Evolutionary conservation across 2,329 filamentous ascomycete genomes (phyloP), one percentile per base, ranked within the genome.

Genomic region (Exserohilum rostratum): DNA sequence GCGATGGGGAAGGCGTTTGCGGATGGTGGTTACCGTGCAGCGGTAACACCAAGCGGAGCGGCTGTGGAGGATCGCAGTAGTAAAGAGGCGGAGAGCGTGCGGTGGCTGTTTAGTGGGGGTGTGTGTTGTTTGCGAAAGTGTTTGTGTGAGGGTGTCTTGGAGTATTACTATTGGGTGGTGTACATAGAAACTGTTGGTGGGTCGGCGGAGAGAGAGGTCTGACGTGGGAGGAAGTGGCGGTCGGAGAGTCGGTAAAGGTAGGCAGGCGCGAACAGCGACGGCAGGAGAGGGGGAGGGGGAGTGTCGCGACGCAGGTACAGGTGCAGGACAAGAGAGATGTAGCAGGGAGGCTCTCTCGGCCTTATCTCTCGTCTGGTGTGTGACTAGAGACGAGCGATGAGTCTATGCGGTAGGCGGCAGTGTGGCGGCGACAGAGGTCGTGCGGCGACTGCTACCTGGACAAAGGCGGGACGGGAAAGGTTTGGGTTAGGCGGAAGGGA

Each of bases 211-310:
- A 53, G 58, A 57, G 58, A 58, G 60, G 59, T 53, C 55, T 67
- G 64, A 66, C 61, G 65, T 66, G 64, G 57, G 58, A 55, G 66
- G 62, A 67, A 65, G 66, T 67, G 65, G 65, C 63, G 61, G 64
- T 68, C 58, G 66, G 66, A 35, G 46, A 54, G 61, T 58, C 53
- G 60, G 63, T 46, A 61, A 60, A 48, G 57, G 60, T 50, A 53
- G 50, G 57, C 47, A 56, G 42, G 57, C 39, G 62, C 55, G 42
- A 55, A 49, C 30, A 52, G 43, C 31, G n/a, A 15, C n/a, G 12
- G 39, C 10, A 5, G 43, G 13, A 13, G 18, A 25, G 50, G 22
- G 17, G 18, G 31, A 17, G 27, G n/a, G 31, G 42, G 44, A 51
- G 27, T 31, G n/a, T 25, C 22, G 56, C 55, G 33, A 61, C 55